These are phyloP conservation scores for Penicillium freii DNA, from an alignment of 2,329 filamentous ascomycete genomes.

Conservation along the genomic window DNA sequence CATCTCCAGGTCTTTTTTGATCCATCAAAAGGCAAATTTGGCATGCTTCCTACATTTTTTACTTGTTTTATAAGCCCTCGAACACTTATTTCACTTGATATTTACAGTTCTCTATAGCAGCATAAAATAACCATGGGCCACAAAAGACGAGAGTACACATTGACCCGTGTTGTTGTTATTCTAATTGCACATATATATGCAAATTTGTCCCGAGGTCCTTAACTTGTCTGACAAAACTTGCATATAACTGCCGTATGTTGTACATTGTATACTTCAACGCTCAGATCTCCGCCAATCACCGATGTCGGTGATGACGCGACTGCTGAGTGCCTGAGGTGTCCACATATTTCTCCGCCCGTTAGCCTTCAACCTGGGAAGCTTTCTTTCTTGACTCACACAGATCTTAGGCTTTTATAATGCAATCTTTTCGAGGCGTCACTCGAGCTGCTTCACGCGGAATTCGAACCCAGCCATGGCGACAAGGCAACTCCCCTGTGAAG, in stretches of 20 bases:
- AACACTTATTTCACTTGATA: not conserved
- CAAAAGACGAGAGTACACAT: not conserved
- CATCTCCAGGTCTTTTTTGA: not conserved
- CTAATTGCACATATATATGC: not conserved
- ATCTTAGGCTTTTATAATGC: constrained; percentile 17
- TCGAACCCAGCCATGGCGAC: constrained; percentile 18
- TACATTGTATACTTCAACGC: not conserved
- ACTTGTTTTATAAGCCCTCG: not conserved
- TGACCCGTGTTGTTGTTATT: not conserved
- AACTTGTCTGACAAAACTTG: not conserved
- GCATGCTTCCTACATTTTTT: not conserved
- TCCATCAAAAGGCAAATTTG: not conserved
- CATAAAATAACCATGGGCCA: not conserved
- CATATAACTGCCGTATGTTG: not conserved
- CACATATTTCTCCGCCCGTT: constrained; percentile 5
- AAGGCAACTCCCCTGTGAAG: constrained; percentile 1
- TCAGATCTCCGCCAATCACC: constrained; percentile 18
- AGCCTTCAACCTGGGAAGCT: not conserved
- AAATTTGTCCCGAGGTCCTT: too few relatives aligned
- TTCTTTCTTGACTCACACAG: not conserved
- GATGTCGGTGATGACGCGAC: constrained; percentile 21
- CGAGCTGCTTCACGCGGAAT: constrained; percentile 21
- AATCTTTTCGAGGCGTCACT: constrained; percentile 19
- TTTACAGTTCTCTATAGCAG: not conserved
- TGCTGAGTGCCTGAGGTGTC: constrained; percentile 15